phyloP scores from a whole-genome alignment of 1,139 yeast species.

The Candida tetrigidarum region DNA sequence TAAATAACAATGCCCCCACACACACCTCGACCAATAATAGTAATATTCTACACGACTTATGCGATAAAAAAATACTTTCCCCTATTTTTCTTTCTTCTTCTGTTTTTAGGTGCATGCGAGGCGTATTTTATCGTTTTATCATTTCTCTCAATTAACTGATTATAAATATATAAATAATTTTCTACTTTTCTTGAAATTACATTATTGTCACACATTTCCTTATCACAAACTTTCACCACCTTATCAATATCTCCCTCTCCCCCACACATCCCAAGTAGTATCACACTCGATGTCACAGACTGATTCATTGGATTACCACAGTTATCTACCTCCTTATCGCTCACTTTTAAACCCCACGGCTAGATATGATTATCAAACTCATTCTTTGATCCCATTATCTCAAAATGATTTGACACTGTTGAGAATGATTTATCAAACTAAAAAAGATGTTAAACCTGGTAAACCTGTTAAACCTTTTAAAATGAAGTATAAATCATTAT shows the following conservation, averaged over 20 bases:
- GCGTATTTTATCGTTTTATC: background rate
- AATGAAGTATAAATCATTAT: conserved; percentile 48
- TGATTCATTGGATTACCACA: conserved; percentile 31
- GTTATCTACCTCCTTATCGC: conserved; percentile 49
- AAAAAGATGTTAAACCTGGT: conserved; percentile 20
- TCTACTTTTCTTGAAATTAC: too few species aligned
- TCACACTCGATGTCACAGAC: conserved; percentile 9
- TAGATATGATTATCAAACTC: conserved; percentile 47
- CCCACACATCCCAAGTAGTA: background rate
- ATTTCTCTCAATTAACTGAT: too few species aligned
- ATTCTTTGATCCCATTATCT: conserved; percentile 41
- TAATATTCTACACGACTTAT: background rate
- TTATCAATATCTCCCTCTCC: background rate
- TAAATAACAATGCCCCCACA: too few species aligned
- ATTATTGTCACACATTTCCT: too few species aligned
- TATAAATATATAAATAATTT: too few species aligned
- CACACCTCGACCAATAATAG: too few species aligned
- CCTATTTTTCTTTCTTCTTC: background rate
- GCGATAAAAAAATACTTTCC: background rate
- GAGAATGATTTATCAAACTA: conserved; percentile 16
- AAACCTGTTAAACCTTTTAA: conserved; percentile 37
- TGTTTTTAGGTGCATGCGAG: background rate
- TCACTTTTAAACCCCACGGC: conserved; percentile 47
- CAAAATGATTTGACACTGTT: conserved; percentile 32
- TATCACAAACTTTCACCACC: background rate